Conservation (phyloP, 2,329 filamentous ascomycete genomes). For the Fusarium pseudonygamai region DNA sequence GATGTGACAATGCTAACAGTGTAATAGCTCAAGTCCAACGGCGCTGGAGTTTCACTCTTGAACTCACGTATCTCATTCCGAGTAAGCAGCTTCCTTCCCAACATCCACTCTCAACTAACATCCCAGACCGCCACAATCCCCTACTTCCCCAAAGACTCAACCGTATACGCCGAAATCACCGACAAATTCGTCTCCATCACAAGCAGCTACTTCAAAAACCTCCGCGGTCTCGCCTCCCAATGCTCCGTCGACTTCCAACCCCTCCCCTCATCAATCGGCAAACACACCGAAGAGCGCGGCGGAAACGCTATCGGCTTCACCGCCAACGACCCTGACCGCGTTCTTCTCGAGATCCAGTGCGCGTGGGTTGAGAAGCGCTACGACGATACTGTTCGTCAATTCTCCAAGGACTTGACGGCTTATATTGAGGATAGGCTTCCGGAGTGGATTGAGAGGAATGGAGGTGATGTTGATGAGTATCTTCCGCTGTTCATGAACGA, state of each 20-base stretch:
- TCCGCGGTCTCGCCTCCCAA: slow-evolving; percentile 1
- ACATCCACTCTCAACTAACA: background rate
- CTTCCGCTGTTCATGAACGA: slow-evolving; percentile 18
- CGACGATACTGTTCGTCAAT: background rate
- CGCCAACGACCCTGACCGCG: background rate
- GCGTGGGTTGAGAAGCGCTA: slow-evolving; percentile 6
- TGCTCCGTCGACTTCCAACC: slow-evolving; percentile 29
- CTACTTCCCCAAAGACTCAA: background rate
- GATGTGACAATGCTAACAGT: fast-evolving
- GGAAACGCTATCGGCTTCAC: slow-evolving; percentile 21
- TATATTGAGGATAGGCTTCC: slow-evolving; percentile 11
- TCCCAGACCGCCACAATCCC: slow-evolving; percentile 9
- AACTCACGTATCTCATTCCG: slow-evolving; percentile 21
- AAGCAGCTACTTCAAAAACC: slow-evolving; percentile 1
- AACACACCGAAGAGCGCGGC: background rate
- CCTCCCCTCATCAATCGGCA: background rate
- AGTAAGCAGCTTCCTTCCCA: background rate
- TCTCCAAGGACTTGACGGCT: slow-evolving; percentile 1
- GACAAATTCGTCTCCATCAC: background rate
- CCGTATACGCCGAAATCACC: slow-evolving; percentile 8
- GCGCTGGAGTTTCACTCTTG: background rate
- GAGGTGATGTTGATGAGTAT: background rate
- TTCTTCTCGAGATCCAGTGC: slow-evolving; percentile 20
- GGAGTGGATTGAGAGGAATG: background rate
- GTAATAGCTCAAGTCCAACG: background rate